A percentile compares a stretch with the other conserved stretches of the same genome.
These are phyloP conservation scores for Phylloporus sp. DNA, from an alignment of 768 basidiomycete species.

Conservation along the genomic window DNA sequence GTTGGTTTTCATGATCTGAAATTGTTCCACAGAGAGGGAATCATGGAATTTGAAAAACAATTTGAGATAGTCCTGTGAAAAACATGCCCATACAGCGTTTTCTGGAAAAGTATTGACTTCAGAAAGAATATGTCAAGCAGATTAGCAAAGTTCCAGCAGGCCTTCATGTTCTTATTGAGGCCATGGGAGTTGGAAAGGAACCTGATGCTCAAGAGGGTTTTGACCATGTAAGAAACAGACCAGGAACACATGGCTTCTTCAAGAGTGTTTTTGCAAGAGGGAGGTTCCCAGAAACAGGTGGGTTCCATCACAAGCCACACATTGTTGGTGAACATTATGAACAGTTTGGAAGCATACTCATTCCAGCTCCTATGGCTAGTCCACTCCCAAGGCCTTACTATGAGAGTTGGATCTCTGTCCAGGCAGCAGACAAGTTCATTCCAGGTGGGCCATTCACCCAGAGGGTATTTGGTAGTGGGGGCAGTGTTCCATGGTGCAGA, in stretches of 20 bases:
- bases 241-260: not conserved
- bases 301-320: constrained; percentile 2
- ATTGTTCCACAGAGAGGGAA: not conserved
- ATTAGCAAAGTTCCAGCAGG: constrained; percentile 1
- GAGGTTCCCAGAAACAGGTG: not conserved
- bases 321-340: not conserved
- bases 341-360: not conserved
- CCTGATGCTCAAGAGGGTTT: not conserved
- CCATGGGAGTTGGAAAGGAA: constrained; percentile 7
- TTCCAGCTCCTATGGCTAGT: not conserved
- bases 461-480: not conserved
- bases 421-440: not conserved
- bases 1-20: not conserved
- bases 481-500: not conserved
- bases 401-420: not conserved
- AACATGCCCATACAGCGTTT: constrained; percentile 1
- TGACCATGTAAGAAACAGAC: not conserved
- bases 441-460: constrained; percentile 6
- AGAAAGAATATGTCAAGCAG: constrained; percentile 2
- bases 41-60: not conserved
- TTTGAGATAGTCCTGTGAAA: not conserved
- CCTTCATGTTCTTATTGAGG: not conserved
- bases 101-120: not conserved
- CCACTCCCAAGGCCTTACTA: not conserved
- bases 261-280: not conserved